phyloP scores from a whole-genome alignment of 345 rosid genomes.

The Pelargonium nanum region DNA sequence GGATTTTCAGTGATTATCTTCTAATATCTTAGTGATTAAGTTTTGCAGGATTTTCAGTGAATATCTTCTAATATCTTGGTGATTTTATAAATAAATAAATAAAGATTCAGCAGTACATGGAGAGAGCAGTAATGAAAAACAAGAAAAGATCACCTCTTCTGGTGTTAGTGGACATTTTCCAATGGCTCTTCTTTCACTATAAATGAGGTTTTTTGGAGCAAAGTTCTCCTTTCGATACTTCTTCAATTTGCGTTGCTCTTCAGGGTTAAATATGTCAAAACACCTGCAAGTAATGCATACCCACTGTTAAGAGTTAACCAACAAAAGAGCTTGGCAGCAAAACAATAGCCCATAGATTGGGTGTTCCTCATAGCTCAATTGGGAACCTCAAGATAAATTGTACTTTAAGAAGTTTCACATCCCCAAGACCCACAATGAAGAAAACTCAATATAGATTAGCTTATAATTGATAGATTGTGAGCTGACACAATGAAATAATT shows the following conservation, averaged over 20 bases:
- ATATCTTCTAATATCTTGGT: not conserved
- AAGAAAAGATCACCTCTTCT: constrained; percentile 52
- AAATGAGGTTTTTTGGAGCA: constrained; percentile 57
- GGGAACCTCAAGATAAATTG: too few species aligned
- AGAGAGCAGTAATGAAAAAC: not conserved
- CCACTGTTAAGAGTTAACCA: not conserved
- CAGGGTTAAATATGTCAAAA: constrained; percentile 71
- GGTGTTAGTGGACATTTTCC: constrained; percentile 92
- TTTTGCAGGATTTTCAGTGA: not conserved
- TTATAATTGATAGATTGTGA: too few species aligned
- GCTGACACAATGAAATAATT: too few species aligned
- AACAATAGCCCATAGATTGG: not conserved
- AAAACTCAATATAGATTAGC: too few species aligned
- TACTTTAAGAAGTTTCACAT: too few species aligned
- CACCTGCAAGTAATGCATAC: constrained; percentile 39
- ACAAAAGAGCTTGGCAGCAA: not conserved
- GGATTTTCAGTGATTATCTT: not conserved
- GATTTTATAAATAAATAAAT: not conserved
- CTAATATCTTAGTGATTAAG: not conserved
- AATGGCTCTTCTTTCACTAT: constrained; percentile 67
- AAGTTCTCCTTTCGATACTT: constrained; percentile 83
- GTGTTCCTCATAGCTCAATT: too few species aligned
- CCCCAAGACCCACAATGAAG: too few species aligned
- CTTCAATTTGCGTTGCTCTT: constrained; percentile 61
- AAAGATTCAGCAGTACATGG: constrained; percentile 4